A percentile compares a stretch with the other conserved stretches of the same genome.
Evolutionary conservation across 495 filamentous ascomycete species (phyloP).

Genomic region (Daldinia loculata): DNA sequence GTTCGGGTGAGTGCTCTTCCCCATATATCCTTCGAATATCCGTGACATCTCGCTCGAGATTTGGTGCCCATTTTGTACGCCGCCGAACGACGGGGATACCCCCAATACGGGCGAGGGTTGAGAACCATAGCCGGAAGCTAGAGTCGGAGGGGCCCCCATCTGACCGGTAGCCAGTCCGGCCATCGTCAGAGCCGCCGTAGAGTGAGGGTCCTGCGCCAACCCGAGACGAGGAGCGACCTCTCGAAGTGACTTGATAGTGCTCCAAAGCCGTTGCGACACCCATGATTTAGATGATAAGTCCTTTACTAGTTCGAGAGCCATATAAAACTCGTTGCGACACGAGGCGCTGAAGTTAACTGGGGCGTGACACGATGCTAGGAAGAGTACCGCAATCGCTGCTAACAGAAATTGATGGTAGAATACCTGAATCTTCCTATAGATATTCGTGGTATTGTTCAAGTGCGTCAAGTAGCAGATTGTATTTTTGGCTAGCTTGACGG

Average conservation of each 20-base stretch:
- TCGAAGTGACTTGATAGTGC: conserved; percentile 79
- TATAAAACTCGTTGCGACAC: conserved; percentile 86
- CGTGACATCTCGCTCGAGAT: conserved; percentile 58
- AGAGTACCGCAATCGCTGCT: conserved; percentile 80
- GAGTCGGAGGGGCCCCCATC: conserved; percentile 27
- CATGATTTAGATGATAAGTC: conserved; percentile 80
- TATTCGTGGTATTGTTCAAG: conserved; percentile 79
- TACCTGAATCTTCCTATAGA: conserved; percentile 81
- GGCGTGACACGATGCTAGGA: conserved; percentile 84
- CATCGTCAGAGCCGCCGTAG: conserved; percentile 45
- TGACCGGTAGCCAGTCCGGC: conserved; percentile 44
- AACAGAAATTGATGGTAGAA: conserved; percentile 90
- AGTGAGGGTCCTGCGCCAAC: conserved; percentile 56
- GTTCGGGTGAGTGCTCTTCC: conserved; percentile 34
- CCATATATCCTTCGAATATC: conserved; percentile 55
- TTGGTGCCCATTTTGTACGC: conserved; percentile 49
- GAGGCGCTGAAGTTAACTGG: conserved; percentile 76
- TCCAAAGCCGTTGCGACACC: conserved; percentile 83
- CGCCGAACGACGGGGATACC: conserved; percentile 12
- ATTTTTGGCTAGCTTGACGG: conserved; percentile 80
- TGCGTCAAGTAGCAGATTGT: conserved; percentile 77
- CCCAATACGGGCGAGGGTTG: conserved; percentile 23
- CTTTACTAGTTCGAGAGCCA: conserved; percentile 83
- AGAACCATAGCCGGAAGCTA: conserved; percentile 25
- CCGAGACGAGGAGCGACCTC: conserved; percentile 83